Evolutionary conservation across 1,139 yeast species (phyloP).

Genomic region (Lodderomyces jiufengensis): DNA sequence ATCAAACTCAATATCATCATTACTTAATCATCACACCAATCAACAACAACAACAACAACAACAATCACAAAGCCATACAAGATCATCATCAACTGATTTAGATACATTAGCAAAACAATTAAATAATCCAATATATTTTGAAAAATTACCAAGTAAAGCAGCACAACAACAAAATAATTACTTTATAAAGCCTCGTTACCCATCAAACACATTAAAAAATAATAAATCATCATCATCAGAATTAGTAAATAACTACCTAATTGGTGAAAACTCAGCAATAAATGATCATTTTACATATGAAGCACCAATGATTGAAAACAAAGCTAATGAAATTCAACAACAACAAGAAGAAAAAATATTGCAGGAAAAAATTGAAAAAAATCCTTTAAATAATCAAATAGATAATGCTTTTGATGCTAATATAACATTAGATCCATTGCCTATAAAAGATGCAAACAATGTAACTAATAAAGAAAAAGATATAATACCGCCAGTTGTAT

Average conservation of each 20-base stretch:
- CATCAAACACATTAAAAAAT: constrained; percentile 1
- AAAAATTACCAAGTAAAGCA: constrained; percentile 36
- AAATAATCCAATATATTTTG: constrained; percentile 34
- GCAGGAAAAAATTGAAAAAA: not conserved
- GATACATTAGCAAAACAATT: constrained; percentile 44
- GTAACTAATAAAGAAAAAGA: constrained; percentile 6
- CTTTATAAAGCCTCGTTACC: constrained; percentile 13
- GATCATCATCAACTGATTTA: constrained; percentile 15
- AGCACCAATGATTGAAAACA: constrained; percentile 14
- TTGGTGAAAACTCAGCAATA: constrained; percentile 24
- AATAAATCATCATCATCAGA: constrained; percentile 20
- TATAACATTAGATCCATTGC: constrained; percentile 4
- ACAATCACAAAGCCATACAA: constrained; percentile 9
- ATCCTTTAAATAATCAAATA: constrained; percentile 4
- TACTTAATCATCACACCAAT: not conserved
- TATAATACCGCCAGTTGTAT: constrained; percentile 7
- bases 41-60: constrained; percentile 1
- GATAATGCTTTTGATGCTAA: constrained; percentile 7
- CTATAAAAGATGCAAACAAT: constrained; percentile 4
- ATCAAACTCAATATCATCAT: not conserved
- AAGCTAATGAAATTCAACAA: not conserved
- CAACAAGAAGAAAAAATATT: too few species aligned
- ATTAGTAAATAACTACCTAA: constrained; percentile 18
- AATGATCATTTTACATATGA: constrained; percentile 35
- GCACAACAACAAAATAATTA: constrained; percentile 13